Conservation (phyloP, 1,139 yeast species). For the Yamadazyma taylorii region DNA sequence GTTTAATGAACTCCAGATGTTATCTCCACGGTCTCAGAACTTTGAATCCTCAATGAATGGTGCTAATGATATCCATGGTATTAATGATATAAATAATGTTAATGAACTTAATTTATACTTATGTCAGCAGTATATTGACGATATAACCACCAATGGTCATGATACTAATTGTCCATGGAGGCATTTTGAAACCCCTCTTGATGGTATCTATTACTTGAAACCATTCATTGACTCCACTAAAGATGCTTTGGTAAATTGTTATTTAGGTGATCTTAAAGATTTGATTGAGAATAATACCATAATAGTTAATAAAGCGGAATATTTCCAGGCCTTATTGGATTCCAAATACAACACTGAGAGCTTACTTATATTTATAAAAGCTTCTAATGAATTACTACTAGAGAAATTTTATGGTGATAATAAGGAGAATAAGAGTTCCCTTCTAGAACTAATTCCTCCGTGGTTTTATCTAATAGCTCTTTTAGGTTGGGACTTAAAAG, state of each 20-base stretch:
- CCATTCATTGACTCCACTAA: conserved; percentile 36
- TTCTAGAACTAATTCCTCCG: conserved; percentile 25
- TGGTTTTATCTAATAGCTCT: conserved; percentile 38
- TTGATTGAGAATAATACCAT: conserved; percentile 31
- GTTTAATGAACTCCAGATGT: conserved; percentile 26
- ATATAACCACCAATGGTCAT: conserved; percentile 23
- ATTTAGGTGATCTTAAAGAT: conserved; percentile 28
- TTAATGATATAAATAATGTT: conserved; percentile 22
- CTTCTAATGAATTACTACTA: conserved; percentile 35
- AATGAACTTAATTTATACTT: conserved; percentile 26
- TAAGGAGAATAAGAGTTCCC: conserved; percentile 32
- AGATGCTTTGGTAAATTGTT: conserved; percentile 27
- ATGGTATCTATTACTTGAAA: conserved; percentile 36
- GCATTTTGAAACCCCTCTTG: conserved; percentile 35
- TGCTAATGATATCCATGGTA: too few species aligned
- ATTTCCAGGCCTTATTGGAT: conserved; percentile 21
- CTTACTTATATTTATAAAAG: conserved; percentile 17
- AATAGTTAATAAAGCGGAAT: conserved; percentile 24
- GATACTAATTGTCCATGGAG: conserved; percentile 37
- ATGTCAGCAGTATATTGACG: conserved; percentile 7
- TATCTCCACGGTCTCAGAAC: too few species aligned
- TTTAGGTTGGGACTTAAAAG: conserved; percentile 38
- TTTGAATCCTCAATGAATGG: too few species aligned
- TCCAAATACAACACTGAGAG: conserved; percentile 8
- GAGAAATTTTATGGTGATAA: conserved; percentile 29